phyloP scores from a whole-genome alignment of 129 eudicot species.

The Scalesia atractyloides region DNA sequence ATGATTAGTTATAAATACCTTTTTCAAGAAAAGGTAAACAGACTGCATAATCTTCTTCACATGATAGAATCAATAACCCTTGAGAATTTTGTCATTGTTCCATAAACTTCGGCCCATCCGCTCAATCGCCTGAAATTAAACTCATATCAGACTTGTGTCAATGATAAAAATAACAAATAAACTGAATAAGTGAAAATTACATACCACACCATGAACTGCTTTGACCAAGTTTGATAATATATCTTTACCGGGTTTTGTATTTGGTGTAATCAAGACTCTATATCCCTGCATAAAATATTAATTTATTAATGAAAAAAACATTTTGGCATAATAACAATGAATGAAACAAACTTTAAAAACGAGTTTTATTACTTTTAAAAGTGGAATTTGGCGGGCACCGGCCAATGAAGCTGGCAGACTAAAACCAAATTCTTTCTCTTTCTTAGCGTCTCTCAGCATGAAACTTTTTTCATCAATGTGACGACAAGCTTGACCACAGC shows the following conservation, averaged over 20 bases:
- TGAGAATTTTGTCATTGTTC: slow-evolving; percentile 51
- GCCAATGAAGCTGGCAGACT: slow-evolving; percentile 72
- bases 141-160: slow-evolving; percentile 6
- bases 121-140: slow-evolving; percentile 60
- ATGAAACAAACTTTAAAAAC: not conserved
- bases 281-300: slow-evolving; percentile 52
- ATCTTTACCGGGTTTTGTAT: slow-evolving; percentile 88
- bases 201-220: slow-evolving; percentile 87
- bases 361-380: slow-evolving; percentile 54
- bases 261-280: slow-evolving; percentile 76
- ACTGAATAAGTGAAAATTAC: slow-evolving; percentile 18
- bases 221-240: slow-evolving; percentile 82
- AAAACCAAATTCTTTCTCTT: slow-evolving; percentile 83
- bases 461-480: slow-evolving; percentile 78
- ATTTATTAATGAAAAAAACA: slow-evolving; percentile 12
- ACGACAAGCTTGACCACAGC: slow-evolving; percentile 78
- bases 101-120: slow-evolving; percentile 61
- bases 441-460: slow-evolving; percentile 77
- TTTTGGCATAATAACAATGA: not conserved
- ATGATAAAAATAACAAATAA: not conserved
- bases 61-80: slow-evolving; percentile 66
- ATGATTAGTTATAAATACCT: slow-evolving; percentile 39
- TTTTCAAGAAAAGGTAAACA: slow-evolving; percentile 80
- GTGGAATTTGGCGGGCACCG: slow-evolving; percentile 64
- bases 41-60: slow-evolving; percentile 79